Conservation (phyloP, 371 early-diverging fungal species). For the Apophysomyces elegans region DNA sequence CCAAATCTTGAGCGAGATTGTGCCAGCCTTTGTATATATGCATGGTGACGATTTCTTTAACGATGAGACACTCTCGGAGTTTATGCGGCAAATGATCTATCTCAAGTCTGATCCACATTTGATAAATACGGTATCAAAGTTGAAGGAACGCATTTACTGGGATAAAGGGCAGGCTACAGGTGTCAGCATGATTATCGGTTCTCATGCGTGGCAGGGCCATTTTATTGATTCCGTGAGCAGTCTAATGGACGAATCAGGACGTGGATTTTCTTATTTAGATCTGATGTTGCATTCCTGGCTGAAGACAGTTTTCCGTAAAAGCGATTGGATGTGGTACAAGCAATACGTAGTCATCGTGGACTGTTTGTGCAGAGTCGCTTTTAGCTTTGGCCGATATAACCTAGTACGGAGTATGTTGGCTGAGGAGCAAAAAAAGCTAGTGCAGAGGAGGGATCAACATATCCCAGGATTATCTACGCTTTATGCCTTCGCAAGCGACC, state of each 20-base stretch:
- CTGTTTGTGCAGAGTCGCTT: constrained; percentile 34
- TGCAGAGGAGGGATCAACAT: constrained; percentile 26
- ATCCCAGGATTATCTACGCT: constrained; percentile 27
- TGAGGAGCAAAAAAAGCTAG: constrained; percentile 29
- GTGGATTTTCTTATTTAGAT: constrained; percentile 54
- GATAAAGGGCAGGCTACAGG: constrained; percentile 21
- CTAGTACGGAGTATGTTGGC: constrained; percentile 36
- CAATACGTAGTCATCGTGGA: constrained; percentile 37
- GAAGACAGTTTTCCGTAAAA: constrained; percentile 32
- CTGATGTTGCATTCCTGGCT: constrained; percentile 52
- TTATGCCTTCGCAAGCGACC: constrained; percentile 25
- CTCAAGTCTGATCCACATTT: constrained; percentile 54
- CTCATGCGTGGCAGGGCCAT: constrained; percentile 44
- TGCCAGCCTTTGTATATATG: constrained; percentile 54
- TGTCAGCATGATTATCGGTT: constrained; percentile 32
- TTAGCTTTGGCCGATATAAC: constrained; percentile 24
- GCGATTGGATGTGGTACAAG: constrained; percentile 53
- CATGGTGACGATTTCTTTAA: constrained; percentile 59
- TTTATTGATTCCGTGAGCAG: constrained; percentile 43
- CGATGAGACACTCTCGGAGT: constrained; percentile 35
- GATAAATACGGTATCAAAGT: constrained; percentile 19
- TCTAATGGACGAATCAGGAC: constrained; percentile 28
- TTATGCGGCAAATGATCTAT: constrained; percentile 43
- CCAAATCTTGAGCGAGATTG: constrained; percentile 36
- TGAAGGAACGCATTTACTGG: background rate